Evolutionary conservation across 2,329 filamentous ascomycete species (phyloP), one percentile per base, ranked within the genome.

Genomic region (Parascedosporium putredinis): DNA sequence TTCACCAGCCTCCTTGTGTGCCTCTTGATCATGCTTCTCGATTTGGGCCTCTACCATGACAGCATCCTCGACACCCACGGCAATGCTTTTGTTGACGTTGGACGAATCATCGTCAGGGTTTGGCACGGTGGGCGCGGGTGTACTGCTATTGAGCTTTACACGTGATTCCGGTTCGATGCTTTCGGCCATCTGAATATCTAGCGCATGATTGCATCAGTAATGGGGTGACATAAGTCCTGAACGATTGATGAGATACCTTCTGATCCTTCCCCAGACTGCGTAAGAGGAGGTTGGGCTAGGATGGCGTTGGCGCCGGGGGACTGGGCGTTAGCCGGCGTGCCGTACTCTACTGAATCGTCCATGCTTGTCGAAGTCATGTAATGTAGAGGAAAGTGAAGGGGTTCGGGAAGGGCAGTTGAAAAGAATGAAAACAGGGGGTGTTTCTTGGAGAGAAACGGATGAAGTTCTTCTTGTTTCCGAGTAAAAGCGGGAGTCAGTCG

Each of bases 51-150:
- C 86, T 52, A 76, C 83, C 86, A 91, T 91, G 14, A 45, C 29
- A 14, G 51, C 36, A 58, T 90, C 87, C 62, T 89, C 84, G 60
- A 93, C 87, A 57, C 85, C 83, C 52, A 76, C 65, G 55, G 69
- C 76, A 54, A 33, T 22, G 22, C 36, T 33, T n/a, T 48, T 31
- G 22, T 20, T 47, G 12, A 22, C 20, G 14, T 10, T 20, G 23
- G 46, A 40, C 5, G 46, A 10, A 14, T 48, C 51, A 59, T 47
- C 36, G 53, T 33, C 31, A 81, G 81, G 45, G 75, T 83, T 53
- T 78, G 38, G 33, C 23, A 10, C 40, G 22, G 22, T 33, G 22
- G 33, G 73, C 18, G 75, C 78, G 47, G 76, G 73, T 27, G 79
- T 78, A 34, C 75, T 72, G 58, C 72, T 79, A 56, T 83, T 80